Base-by-base conservation (phyloP, 176 grass and related monocot genomes). In the Musa acuminata region DNA sequence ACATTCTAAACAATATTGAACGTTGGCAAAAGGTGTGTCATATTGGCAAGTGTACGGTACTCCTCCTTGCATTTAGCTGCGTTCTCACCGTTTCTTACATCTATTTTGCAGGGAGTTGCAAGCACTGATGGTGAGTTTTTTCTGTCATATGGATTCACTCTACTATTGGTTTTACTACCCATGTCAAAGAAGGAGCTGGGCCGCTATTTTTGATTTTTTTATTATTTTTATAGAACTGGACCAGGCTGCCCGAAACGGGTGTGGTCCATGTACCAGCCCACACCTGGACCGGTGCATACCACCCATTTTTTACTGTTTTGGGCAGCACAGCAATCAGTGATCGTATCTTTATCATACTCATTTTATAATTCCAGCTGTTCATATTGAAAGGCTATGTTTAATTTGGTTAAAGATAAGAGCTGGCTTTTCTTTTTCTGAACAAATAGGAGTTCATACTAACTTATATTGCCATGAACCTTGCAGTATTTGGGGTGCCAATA, bases 11-110 rank as follows among this genome's bases (percentile, higher is more conserved):
- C 78, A 99, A 91, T 67, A 93, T 99, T 74, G 95, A 99, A 78
- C 84, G 90, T 52, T 99, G 95, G 95, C 90, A 93, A 86, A 99
- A 99, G 95, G 95, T 98, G 64, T 83, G 84, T 80, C 43, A 80
- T 84, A 75, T 82, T 17, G 27, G 76, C 59, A 76, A 70, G 14
- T 72, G 52, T 72, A 62, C 13, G 63, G 26, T 68, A 71, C 51
- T 69, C 13, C 10, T 29, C 53, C 27, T 78, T 69, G 27, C 50
- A 25, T 76, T 84, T 55, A 69, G 22, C 12, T 75, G 49, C 35
- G 70, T 83, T 58, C 77, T 73, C 65, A 24, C 80, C 53, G 52
- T 53, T 52, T 88, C n/a, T 82, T n/a, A n/a, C 81, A 85, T 50
- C 55, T 17, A 64, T 88, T 91, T 85, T 58, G 29, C 86, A 99